Conservation (phyloP, 2,329 filamentous ascomycete genomes). For the Dactylellina sp. region DNA sequence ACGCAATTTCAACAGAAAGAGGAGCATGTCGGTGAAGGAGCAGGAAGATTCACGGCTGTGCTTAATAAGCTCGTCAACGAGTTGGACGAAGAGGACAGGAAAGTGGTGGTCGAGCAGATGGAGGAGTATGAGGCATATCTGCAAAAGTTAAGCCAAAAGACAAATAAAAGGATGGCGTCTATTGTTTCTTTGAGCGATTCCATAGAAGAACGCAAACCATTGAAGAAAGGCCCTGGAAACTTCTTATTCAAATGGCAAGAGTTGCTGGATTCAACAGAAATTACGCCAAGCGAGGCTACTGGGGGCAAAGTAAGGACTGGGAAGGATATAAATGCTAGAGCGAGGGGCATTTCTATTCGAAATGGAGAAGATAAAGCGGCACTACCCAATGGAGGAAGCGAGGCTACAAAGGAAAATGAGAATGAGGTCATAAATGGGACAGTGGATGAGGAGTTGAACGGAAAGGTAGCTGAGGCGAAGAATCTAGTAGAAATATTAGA, state of each 20-base stretch:
- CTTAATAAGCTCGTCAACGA: conserved; percentile 65
- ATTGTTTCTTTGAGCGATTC: conserved; percentile 24
- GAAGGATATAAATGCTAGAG: conserved; percentile 65
- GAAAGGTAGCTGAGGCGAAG: conserved; percentile 59
- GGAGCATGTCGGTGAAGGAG: conserved; percentile 60
- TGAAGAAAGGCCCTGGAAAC: conserved; percentile 75
- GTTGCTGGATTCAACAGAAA: conserved; percentile 75
- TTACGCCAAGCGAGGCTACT: conserved; percentile 71
- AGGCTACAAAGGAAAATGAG: too few species aligned
- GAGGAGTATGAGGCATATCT: conserved; percentile 62
- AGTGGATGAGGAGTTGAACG: conserved; percentile 64
- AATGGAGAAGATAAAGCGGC: conserved; percentile 29
- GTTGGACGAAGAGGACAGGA: conserved; percentile 62
- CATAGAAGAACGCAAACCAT: conserved; percentile 59
- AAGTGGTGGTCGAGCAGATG: conserved; percentile 64
- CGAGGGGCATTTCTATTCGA: conserved; percentile 28
- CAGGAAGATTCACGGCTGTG: conserved; percentile 65
- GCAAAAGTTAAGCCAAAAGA: conserved; percentile 57
- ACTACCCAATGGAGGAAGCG: too few species aligned
- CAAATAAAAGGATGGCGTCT: conserved; percentile 57
- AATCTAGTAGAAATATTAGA: conserved; percentile 60
- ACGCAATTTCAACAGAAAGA: conserved; percentile 68
- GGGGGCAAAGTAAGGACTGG: conserved; percentile 70
- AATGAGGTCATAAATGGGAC: conserved; percentile 66
- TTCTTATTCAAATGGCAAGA: conserved; percentile 79